Base-by-base conservation (phyloP, 495 filamentous ascomycete species). In the Daldinia vernicosa region DNA sequence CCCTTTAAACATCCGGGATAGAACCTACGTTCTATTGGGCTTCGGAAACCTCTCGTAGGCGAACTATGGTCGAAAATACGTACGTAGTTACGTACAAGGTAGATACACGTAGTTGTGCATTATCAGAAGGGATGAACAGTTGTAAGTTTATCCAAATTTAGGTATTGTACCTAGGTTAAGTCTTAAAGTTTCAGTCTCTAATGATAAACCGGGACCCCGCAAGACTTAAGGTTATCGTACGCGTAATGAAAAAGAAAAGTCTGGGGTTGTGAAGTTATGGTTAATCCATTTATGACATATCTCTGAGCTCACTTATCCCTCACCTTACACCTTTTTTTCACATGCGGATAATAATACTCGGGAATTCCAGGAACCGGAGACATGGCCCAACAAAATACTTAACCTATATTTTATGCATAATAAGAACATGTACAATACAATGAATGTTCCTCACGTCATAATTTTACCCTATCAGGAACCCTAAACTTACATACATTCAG, bases 201-300 rank as follows among this genome's bases (percentile, higher is more conserved):
- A 70, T 54, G 55, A 65, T 26, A 64, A 71, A 63, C 69, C 53
- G 69, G 69, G 68, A 60, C 60, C 69, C 69, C 69, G 69, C 69
- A 72, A 72, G 53, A 63, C 67, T 63, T 45, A 50, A 45, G 40
- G 28, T 70, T 60, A 55, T 40, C 50, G 60, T 59, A 67, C 60
- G 68, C 68, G 63, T 58, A 66, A 62, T 66, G 45, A 24, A 56
- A 58, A 52, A 52, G 12, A 32, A 63, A 64, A 71, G 69, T 71
- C 69, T 63, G 69, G 69, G 63, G 58, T 67, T 58, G 12, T 27
- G 47, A 17, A 39, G 19, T 22, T 47, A 4, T 27, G 26, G 26
- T 12, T 47, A 47, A 47, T 47, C 43, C 19, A 1, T 47, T 47
- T 47, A 47, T 47, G 43, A 47, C 43, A 47, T 47, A 47, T 24